Conservation (phyloP, 257 asterid species). For the Echites panduratus region DNA sequence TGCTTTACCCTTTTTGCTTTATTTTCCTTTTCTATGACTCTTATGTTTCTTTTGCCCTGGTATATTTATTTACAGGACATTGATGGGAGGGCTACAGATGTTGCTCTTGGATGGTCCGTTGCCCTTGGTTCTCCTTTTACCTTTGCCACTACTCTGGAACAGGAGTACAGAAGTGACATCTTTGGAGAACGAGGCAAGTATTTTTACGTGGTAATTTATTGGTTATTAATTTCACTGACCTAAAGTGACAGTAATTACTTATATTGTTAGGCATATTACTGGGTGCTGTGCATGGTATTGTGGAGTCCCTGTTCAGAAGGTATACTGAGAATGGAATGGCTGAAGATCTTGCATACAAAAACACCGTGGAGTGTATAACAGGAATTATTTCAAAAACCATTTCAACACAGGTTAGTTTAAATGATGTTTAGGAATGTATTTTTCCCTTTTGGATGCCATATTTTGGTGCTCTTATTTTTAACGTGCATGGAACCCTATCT, state of each 20-base stretch:
- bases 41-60: background rate
- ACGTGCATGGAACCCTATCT: background rate
- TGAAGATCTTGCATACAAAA: constrained; percentile 90
- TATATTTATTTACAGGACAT: constrained; percentile 43
- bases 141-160: constrained; percentile 85
- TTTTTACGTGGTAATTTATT: constrained; percentile 2
- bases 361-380: constrained; percentile 88
- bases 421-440: too few relatives aligned
- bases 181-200: constrained; percentile 87
- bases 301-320: constrained; percentile 87
- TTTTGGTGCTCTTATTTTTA: background rate
- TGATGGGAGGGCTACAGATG: constrained; percentile 96
- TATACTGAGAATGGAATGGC: constrained; percentile 88
- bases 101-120: constrained; percentile 96
- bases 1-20: background rate
- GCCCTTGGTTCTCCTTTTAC: constrained; percentile 98
- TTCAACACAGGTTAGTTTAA: constrained; percentile 64
- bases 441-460: background rate
- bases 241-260: constrained; percentile 11
- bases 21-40: constrained; percentile 2
- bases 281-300: constrained; percentile 97
- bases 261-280: constrained; percentile 68
- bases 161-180: constrained; percentile 88
- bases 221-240: background rate
- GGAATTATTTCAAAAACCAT: constrained; percentile 81